These are phyloP conservation scores for Pyronema omphalodes DNA, from an alignment of 495 filamentous ascomycete species.

Conservation along the genomic window DNA sequence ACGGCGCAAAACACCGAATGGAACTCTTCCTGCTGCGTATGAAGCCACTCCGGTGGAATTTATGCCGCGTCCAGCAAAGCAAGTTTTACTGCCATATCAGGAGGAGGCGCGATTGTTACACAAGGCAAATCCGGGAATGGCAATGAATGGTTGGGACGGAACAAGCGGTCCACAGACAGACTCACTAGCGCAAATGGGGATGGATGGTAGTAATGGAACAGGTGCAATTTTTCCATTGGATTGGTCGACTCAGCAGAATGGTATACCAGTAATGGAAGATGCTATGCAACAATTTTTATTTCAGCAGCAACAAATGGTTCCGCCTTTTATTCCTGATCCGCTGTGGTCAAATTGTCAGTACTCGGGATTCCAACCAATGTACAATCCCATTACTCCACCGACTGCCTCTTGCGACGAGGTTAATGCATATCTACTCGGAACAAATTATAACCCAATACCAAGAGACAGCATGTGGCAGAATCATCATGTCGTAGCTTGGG, in stretches of 20 bases:
- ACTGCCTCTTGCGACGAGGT: slow-evolving; percentile 23
- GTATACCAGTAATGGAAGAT: slow-evolving; percentile 51
- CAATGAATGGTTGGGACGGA: neutral
- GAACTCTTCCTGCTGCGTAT: slow-evolving; percentile 82
- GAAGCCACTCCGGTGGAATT: slow-evolving; percentile 70
- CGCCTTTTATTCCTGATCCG: slow-evolving; percentile 9
- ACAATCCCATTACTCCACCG: slow-evolving; percentile 20
- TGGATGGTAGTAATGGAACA: slow-evolving; percentile 13
- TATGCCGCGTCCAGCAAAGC: slow-evolving; percentile 64
- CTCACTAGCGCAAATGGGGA: slow-evolving; percentile 5
- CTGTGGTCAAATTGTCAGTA: slow-evolving; percentile 10
- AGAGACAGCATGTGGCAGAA: slow-evolving; percentile 21
- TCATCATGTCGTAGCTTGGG: slow-evolving; percentile 15
- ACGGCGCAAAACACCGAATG: slow-evolving; percentile 82
- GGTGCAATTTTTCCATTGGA: slow-evolving; percentile 10
- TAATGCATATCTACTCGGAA: slow-evolving; percentile 14
- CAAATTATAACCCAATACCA: slow-evolving; percentile 17
- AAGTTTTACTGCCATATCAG: slow-evolving; percentile 51
- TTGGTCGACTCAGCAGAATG: slow-evolving; percentile 15
- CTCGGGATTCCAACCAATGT: slow-evolving; percentile 19
- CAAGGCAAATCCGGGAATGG: neutral
- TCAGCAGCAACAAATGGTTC: slow-evolving; percentile 19
- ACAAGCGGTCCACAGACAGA: neutral
- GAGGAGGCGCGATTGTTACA: neutral
- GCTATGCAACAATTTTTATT: slow-evolving; percentile 40